Conservation (phyloP, 306 rosid species). For the Vigna nakashimae region DNA sequence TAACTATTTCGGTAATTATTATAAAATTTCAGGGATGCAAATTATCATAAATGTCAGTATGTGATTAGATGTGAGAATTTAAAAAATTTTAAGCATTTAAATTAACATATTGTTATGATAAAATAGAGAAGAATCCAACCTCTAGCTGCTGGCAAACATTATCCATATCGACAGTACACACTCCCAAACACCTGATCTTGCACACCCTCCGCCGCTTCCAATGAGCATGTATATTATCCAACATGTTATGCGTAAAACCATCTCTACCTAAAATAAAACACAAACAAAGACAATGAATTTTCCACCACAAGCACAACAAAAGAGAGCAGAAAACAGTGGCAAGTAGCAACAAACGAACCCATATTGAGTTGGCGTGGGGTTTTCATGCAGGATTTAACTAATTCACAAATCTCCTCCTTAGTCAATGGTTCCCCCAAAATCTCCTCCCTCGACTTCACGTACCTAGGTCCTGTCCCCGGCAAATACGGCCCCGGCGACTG, state of each 20-base stretch:
- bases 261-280: slow-evolving; percentile 75
- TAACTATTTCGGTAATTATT: background rate
- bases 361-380: slow-evolving; percentile 69
- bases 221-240: slow-evolving; percentile 97
- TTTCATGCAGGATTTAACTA: slow-evolving; percentile 59
- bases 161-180: slow-evolving; percentile 88
- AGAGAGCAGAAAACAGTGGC: too few relatives aligned
- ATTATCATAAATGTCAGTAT: background rate
- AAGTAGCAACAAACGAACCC: slow-evolving; percentile 33
- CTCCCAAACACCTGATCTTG: slow-evolving; percentile 93
- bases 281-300: background rate
- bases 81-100: too few relatives aligned
- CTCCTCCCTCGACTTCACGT: slow-evolving; percentile 74
- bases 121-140: slow-evolving; percentile 53
- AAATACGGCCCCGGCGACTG: slow-evolving; percentile 87
- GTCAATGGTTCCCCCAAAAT: slow-evolving; percentile 82
- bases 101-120: too few relatives aligned
- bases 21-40: too few relatives aligned
- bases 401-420: slow-evolving; percentile 57
- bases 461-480: slow-evolving; percentile 72
- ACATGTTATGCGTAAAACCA: slow-evolving; percentile 97
- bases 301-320: background rate
- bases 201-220: slow-evolving; percentile 96
- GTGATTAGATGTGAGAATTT: background rate
- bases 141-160: slow-evolving; percentile 78